Evolutionary conservation across 2,329 filamentous ascomycete species (phyloP).

Genomic region (Xylaria sp.): DNA sequence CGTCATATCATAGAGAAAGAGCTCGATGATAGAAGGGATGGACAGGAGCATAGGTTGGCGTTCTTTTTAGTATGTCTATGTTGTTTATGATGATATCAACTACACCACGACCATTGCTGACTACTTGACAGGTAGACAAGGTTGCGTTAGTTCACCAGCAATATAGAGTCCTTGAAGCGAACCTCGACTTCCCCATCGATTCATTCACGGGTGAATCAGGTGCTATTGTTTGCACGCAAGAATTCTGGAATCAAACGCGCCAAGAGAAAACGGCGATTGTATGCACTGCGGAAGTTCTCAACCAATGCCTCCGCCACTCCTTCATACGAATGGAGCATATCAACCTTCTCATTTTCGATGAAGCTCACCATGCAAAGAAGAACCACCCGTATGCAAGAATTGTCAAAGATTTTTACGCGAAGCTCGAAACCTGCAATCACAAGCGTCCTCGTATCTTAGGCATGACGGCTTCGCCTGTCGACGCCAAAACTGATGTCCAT

Average conservation of each 20-base stretch:
- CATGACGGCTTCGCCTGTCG: constrained; percentile 96
- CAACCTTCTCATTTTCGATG: constrained; percentile 93
- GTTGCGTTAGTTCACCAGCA: constrained; percentile 93
- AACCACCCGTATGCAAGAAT: constrained; percentile 91
- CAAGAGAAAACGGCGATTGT: constrained; percentile 82
- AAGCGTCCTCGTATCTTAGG: constrained; percentile 83
- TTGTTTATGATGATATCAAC: not conserved
- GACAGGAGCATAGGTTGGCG: constrained; percentile 71
- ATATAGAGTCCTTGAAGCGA: constrained; percentile 80
- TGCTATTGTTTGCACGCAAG: constrained; percentile 53
- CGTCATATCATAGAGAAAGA: constrained; percentile 81
- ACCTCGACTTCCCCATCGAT: constrained; percentile 79
- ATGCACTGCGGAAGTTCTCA: constrained; percentile 89
- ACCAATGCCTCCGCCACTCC: constrained; percentile 79
- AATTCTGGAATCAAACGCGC: constrained; percentile 64
- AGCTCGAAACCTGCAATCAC: constrained; percentile 55
- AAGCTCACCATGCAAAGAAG: constrained; percentile 96
- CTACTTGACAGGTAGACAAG: constrained; percentile 73
- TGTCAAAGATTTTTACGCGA: constrained; percentile 83
- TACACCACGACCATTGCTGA: constrained; percentile 16
- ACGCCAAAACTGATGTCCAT: constrained; percentile 78
- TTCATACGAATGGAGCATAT: constrained; percentile 85
- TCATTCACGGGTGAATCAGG: constrained; percentile 78
- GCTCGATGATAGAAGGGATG: constrained; percentile 72
- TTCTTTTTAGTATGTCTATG: constrained; percentile 79